A percentile compares a stretch with the other conserved stretches of the same genome.
These are phyloP conservation scores for sweet orange (Citrus sinensis) DNA, from an alignment of 345 rosid species.

Conservation along the genomic window DNA sequence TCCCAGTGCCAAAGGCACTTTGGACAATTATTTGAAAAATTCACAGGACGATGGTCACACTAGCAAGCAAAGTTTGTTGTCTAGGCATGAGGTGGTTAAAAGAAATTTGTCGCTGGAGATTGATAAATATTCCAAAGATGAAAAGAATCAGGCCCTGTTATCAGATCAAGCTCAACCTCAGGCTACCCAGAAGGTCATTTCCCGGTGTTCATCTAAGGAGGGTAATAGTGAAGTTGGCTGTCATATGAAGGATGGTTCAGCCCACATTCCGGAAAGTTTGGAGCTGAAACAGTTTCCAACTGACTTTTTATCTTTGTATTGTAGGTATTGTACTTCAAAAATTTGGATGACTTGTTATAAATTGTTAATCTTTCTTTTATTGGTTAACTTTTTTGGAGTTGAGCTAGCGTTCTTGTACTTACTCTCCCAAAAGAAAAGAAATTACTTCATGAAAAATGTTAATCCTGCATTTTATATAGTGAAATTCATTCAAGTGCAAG, in stretches of 20 bases:
- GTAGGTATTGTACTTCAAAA: slow-evolving; percentile 52
- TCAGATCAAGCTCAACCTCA: slow-evolving; percentile 19
- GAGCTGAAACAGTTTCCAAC: slow-evolving; percentile 73
- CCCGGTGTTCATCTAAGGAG: slow-evolving; percentile 33
- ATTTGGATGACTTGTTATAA: background rate
- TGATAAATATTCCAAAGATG: slow-evolving; percentile 28
- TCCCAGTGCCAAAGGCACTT: slow-evolving; percentile 66
- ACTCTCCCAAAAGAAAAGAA: background rate
- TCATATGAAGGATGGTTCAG: slow-evolving; percentile 22
- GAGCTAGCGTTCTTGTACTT: background rate
- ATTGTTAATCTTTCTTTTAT: slow-evolving; percentile 11
- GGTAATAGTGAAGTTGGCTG: slow-evolving; percentile 26
- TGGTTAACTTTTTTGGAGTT: background rate
- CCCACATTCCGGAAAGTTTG: slow-evolving; percentile 29
- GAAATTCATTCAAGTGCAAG: slow-evolving; percentile 51
- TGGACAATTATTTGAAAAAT: slow-evolving; percentile 57
- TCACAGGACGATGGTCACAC: slow-evolving; percentile 34
- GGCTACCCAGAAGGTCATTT: slow-evolving; percentile 30
- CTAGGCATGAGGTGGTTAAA: slow-evolving; percentile 39
- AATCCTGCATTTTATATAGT: slow-evolving; percentile 38
- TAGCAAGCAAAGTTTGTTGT: slow-evolving; percentile 23
- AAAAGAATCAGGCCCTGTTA: slow-evolving; percentile 18
- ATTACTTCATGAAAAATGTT: slow-evolving; percentile 12
- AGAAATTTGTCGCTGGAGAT: slow-evolving; percentile 45
- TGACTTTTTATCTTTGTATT: slow-evolving; percentile 84